Base-by-base conservation (phyloP, 768 basidiomycete species). In the Zangia roseola region DNA sequence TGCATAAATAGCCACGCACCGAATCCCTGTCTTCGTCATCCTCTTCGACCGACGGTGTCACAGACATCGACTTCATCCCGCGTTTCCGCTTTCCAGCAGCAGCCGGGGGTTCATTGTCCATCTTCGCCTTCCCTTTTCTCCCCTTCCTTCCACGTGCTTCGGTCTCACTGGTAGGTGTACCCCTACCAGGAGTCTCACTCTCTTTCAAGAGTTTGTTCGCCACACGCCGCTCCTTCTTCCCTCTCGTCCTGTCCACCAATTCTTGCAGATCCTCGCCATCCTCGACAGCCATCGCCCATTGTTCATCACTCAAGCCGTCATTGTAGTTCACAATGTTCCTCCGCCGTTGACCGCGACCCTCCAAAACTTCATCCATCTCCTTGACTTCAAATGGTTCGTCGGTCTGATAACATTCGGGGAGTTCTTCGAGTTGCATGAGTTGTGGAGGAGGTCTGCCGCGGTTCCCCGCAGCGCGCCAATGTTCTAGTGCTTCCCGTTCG, bases 301-400 rank as follows among this genome's bases (percentile, higher is more conserved):
- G 86, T 61, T 97, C 95, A 57, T 98, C 95, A 44, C 84, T 87
- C 47, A 98, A 76, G 14, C 94, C 94, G 63, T 97, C 95, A 50
- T 88, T 94, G 63, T 98, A 98, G 62, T 83, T 86, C 53, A 98
- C 91, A 37, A 87, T 78, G 49, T 84, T 90, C 55, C 92, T 79
- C 50, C 82, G 79, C 57, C 94, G 80, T 64, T 90, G 86, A 30
- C 94, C 94, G 53, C 94, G 83, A 47, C 94, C 94, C 63, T 91
- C 81, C 23, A 72, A 58, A 33, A 70, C 69, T 37, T 78, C 70
- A 12, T 68, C 74, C 7, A 84, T 66, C 40, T 80, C 73, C 47
- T 77, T 73, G 19, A 81, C 76, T 43, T 91, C 91, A 62, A 91
- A 91, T 1, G 88, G 88, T 62, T 90, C 84, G 55, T 91, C 88